These are phyloP conservation scores for Nevesoporus exiguus DNA, from an alignment of 768 basidiomycete genomes.

Conservation along the genomic window DNA sequence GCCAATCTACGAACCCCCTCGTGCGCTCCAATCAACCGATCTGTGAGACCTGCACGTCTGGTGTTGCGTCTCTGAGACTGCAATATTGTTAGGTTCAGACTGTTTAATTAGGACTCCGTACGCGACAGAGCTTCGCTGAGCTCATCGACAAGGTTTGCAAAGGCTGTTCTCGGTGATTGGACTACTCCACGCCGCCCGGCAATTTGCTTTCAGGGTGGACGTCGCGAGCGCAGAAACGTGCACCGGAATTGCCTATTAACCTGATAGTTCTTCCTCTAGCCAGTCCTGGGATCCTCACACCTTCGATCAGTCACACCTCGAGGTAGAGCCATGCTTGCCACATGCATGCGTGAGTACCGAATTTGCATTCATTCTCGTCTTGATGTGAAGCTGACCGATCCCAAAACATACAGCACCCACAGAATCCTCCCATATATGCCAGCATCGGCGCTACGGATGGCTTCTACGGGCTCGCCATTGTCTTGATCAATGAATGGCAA, in stretches of 20 bases:
- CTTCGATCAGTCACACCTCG: constrained; percentile 35
- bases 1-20: constrained; percentile 4
- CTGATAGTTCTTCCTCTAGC: constrained; percentile 7
- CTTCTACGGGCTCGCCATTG: constrained; percentile 15
- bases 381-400: constrained; percentile 19
- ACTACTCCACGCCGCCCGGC: constrained; percentile 25
- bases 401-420: constrained; percentile 21
- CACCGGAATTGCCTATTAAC: constrained; percentile 20
- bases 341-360: constrained; percentile 28
- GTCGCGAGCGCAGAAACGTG: constrained; percentile 14
- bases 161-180: constrained; percentile 22
- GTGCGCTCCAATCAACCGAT: constrained; percentile 11
- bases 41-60: constrained; percentile 7
- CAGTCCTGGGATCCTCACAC: constrained; percentile 30
- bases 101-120: constrained; percentile 19
- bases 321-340: constrained; percentile 33
- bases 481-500: constrained; percentile 14
- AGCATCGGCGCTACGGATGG: constrained; percentile 21
- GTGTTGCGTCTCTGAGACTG: not conserved
- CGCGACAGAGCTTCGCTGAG: constrained; percentile 28
- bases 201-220: constrained; percentile 19
- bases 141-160: constrained; percentile 26
- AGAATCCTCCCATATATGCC: constrained; percentile 22
- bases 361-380: constrained; percentile 31
- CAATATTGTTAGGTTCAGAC: constrained; percentile 19